A percentile compares a stretch with the other conserved stretches of the same genome.
Conservation (phyloP, 768 basidiomycete species). For the Polyporus arcularius region DNA sequence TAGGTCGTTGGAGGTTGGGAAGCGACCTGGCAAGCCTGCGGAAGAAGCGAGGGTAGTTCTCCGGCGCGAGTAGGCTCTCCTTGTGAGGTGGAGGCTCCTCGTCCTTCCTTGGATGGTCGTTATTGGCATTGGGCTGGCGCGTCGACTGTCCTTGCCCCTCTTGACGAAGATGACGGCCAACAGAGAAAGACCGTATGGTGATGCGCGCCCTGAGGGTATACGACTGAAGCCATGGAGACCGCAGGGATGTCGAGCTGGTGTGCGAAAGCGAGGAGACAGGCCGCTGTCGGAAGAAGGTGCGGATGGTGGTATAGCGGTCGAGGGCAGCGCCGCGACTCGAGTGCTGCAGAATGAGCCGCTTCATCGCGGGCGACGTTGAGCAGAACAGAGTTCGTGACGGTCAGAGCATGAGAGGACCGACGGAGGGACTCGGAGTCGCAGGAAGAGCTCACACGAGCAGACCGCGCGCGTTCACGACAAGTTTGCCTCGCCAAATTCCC, state of each 20-base stretch:
- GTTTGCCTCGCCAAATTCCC: background rate
- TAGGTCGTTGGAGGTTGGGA: conserved; percentile 77
- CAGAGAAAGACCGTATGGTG: background rate
- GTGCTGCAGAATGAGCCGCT: conserved; percentile 17
- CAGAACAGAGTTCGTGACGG: background rate
- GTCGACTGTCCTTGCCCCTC: background rate
- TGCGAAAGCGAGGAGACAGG: background rate
- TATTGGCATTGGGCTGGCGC: background rate
- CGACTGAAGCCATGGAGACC: background rate
- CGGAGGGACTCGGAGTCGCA: too few species aligned
- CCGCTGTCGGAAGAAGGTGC: conserved; percentile 54
- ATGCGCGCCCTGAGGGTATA: background rate
- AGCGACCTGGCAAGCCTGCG: conserved; percentile 76
- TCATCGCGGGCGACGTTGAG: conserved; percentile 12
- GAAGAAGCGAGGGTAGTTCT: conserved; percentile 82
- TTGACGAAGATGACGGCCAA: background rate
- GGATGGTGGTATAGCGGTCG: conserved; percentile 61
- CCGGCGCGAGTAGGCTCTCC: conserved; percentile 31
- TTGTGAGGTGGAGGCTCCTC: background rate
- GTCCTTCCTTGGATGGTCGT: background rate
- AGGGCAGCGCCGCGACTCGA: conserved; percentile 33
- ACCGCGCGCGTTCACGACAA: background rate
- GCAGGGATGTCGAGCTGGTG: background rate
- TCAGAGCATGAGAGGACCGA: background rate
- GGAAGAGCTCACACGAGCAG: conserved; percentile 3